Evolutionary conservation across 2,329 filamentous ascomycete species (phyloP).

Genomic region (Penicillium brasilianum): DNA sequence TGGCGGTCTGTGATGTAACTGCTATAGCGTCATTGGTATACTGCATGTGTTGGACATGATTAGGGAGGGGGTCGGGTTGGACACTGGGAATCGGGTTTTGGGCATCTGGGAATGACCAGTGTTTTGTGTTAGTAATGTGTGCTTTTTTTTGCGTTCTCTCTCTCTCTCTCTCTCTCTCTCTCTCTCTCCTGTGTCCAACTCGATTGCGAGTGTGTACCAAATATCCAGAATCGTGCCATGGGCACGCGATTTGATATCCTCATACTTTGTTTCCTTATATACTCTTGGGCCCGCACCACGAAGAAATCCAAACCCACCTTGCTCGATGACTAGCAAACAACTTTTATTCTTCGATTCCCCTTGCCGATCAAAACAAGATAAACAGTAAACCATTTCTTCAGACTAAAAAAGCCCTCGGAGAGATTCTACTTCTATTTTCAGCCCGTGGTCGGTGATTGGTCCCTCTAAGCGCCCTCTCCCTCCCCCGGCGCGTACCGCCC

Average conservation of each 20-base stretch:
- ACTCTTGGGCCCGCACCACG: neutral
- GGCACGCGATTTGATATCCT: conserved; percentile 21
- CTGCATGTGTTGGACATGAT: conserved; percentile 28
- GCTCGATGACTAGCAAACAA: neutral
- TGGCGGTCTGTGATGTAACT: neutral
- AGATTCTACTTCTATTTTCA: conserved; percentile 24
- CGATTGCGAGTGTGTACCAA: conserved; percentile 21
- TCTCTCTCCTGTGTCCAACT: conserved; percentile 1
- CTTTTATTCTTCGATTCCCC: neutral
- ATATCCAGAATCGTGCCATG: conserved; percentile 24
- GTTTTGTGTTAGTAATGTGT: conserved; percentile 9
- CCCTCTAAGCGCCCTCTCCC: conserved; percentile 25
- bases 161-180: neutral
- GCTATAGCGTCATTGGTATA: conserved; percentile 16
- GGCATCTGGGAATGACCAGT: conserved; percentile 16
- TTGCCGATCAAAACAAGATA: neutral
- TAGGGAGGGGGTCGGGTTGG: conserved; percentile 3
- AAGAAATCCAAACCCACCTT: neutral
- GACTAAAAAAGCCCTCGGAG: neutral
- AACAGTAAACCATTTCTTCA: neutral
- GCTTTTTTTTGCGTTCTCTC: conserved; percentile 9
- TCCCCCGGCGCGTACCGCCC: conserved; percentile 25
- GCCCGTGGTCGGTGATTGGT: conserved; percentile 14
- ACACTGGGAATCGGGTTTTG: conserved; percentile 19
- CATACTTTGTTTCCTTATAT: conserved; percentile 2